Evolutionary conservation across 1,139 yeast genomes (phyloP).

Genomic region (Geotrichum klebahnii): DNA sequence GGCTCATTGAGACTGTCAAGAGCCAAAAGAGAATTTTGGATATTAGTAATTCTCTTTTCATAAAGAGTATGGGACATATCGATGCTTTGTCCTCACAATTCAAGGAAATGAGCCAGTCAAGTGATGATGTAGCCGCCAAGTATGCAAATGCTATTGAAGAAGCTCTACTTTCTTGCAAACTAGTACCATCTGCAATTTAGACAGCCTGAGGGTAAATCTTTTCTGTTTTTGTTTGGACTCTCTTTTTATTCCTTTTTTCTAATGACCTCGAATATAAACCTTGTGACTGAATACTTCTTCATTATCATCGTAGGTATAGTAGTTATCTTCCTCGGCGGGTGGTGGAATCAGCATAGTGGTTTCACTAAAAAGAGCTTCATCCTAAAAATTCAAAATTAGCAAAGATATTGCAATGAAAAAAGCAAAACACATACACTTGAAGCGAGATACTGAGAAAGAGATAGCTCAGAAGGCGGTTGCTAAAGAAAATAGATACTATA

Average conservation of each 20-base stretch:
- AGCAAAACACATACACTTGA: constrained; percentile 24
- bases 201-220: background rate
- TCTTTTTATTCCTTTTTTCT: background rate
- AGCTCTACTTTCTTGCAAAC: constrained; percentile 13
- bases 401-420: background rate
- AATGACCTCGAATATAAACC: constrained; percentile 23
- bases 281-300: constrained; percentile 36
- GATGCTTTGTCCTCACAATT: constrained; percentile 14
- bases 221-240: background rate
- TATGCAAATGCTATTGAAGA: constrained; percentile 28
- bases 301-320: constrained; percentile 37
- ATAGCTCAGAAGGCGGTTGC: constrained; percentile 39
- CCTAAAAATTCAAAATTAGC: constrained; percentile 26
- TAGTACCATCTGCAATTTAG: constrained; percentile 12
- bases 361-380: constrained; percentile 39
- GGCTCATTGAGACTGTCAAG: constrained; percentile 28
- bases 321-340: constrained; percentile 36
- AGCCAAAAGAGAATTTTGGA: constrained; percentile 13
- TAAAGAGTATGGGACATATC: constrained; percentile 11
- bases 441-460: constrained; percentile 39
- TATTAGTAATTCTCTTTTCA: constrained; percentile 16
- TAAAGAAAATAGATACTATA: too few species aligned
- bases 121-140: constrained; percentile 28
- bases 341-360: constrained; percentile 39
- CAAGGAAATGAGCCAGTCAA: constrained; percentile 8